Conservation (phyloP, 2,329 filamentous ascomycete species). For the Paecilomyces dactylethromorphus region DNA sequence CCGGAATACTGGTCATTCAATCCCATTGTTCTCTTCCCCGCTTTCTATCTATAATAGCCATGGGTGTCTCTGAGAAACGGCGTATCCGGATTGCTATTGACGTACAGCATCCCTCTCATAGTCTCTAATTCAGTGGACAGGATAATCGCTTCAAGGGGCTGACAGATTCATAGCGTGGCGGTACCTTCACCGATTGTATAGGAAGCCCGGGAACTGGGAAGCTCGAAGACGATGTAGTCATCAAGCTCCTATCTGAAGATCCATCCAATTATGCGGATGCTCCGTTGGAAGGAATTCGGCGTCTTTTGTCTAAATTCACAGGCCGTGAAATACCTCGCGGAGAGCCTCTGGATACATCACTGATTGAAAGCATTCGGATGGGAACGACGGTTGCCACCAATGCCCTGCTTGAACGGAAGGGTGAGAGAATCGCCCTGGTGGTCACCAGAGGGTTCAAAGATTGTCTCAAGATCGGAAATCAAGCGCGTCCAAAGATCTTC, state of each 20-base stretch:
- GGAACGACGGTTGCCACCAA: conserved; percentile 94
- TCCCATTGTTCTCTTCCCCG: not conserved
- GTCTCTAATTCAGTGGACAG: not conserved
- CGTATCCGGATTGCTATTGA: conserved; percentile 11
- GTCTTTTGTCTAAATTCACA: conserved; percentile 73
- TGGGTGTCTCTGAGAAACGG: conserved; percentile 2
- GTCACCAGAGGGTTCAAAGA: conserved; percentile 85
- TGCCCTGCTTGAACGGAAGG: conserved; percentile 81
- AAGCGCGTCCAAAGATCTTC: conserved; percentile 83
- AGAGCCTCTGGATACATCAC: conserved; percentile 68
- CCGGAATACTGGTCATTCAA: not conserved
- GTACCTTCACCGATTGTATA: conserved; percentile 11
- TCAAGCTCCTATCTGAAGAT: conserved; percentile 86
- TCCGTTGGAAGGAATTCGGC: conserved; percentile 81
- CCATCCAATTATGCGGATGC: conserved; percentile 87
- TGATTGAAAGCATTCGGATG: conserved; percentile 91
- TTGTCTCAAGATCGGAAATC: conserved; percentile 83
- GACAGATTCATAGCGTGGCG: conserved; percentile 7
- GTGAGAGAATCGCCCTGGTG: conserved; percentile 79
- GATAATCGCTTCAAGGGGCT: not conserved
- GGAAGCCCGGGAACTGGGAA: conserved; percentile 53
- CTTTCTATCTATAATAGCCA: not conserved
- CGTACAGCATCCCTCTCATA: conserved; percentile 2
- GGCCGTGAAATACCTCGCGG: conserved; percentile 71
- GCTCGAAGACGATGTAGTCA: conserved; percentile 68